phyloP scores from a whole-genome alignment of 2,329 filamentous ascomycete genomes.

The Fusarium sp. region DNA sequence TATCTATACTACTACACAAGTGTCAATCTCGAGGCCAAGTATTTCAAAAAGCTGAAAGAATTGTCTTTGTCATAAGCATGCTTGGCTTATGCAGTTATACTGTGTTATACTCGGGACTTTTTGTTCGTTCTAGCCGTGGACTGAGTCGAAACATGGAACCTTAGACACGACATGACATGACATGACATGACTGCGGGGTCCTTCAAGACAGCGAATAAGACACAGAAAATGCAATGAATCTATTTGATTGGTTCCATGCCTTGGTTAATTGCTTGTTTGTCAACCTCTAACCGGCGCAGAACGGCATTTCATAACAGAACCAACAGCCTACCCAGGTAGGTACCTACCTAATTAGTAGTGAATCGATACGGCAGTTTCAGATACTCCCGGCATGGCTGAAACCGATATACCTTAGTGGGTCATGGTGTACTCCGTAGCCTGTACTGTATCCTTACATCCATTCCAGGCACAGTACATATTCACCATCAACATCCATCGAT shows the following conservation, averaged over 20 bases:
- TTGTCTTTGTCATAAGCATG: background rate
- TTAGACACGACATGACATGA: conserved; percentile 6
- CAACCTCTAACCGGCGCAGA: background rate
- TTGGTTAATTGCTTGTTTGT: background rate
- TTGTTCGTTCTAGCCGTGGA: background rate
- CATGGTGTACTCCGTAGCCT: background rate
- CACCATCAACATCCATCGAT: background rate
- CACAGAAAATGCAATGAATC: background rate
- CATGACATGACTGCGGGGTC: conserved; percentile 33
- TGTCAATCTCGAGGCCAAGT: background rate
- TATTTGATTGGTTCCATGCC: conserved; percentile 7
- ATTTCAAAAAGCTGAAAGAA: background rate
- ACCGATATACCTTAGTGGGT: background rate
- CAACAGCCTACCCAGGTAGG: no score
- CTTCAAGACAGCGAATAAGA: conserved; percentile 18
- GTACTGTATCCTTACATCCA: background rate
- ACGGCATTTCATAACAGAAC: background rate
- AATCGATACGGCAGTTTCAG: conserved; percentile 15
- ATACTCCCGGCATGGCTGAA: background rate
- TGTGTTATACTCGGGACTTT: background rate
- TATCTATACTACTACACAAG: background rate
- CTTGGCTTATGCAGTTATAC: background rate
- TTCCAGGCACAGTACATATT: background rate
- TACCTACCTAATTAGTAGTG: background rate
- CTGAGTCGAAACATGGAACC: background rate